Percentiles rank a stretch among this genome's conserved stretches.
Evolutionary conservation across 2,329 filamentous ascomycete species (phyloP).

Genomic region (Colletotrichum scovillei): DNA sequence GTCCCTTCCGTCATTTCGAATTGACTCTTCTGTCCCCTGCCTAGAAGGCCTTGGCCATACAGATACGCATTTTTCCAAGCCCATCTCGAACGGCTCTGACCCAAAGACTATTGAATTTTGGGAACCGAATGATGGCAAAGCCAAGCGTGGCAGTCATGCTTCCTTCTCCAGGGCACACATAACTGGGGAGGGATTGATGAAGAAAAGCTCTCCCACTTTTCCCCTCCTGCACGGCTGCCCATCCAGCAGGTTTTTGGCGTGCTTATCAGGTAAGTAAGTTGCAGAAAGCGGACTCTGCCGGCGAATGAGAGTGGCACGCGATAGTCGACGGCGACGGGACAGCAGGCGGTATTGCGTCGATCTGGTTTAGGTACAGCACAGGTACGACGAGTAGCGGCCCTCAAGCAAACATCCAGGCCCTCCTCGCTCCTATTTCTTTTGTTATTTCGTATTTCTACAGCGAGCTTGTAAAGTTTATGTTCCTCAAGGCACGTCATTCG

Average conservation of each 20-base stretch:
- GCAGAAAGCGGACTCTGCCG: constrained; percentile 30
- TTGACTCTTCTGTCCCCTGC: background rate
- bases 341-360: constrained; percentile 14
- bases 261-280: constrained; percentile 28
- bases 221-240: constrained; percentile 34
- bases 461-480: background rate
- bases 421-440: background rate
- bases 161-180: background rate
- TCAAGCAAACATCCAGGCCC: background rate
- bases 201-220: constrained; percentile 31
- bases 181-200: constrained; percentile 6
- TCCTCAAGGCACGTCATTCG: constrained; percentile 11
- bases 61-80: background rate
- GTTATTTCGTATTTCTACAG: background rate
- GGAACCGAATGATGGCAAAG: background rate
- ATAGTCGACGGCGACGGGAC: background rate
- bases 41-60: background rate
- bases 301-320: constrained; percentile 25
- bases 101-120: background rate
- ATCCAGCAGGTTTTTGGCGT: constrained; percentile 35
- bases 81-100: background rate
- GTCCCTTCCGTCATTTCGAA: background rate
- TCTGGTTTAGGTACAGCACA: constrained; percentile 10
- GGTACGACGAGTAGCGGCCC: background rate
- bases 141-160: background rate